These are phyloP conservation scores for Nannizzia gypsea DNA, from an alignment of 2,329 filamentous ascomycete species.

Conservation along the genomic window DNA sequence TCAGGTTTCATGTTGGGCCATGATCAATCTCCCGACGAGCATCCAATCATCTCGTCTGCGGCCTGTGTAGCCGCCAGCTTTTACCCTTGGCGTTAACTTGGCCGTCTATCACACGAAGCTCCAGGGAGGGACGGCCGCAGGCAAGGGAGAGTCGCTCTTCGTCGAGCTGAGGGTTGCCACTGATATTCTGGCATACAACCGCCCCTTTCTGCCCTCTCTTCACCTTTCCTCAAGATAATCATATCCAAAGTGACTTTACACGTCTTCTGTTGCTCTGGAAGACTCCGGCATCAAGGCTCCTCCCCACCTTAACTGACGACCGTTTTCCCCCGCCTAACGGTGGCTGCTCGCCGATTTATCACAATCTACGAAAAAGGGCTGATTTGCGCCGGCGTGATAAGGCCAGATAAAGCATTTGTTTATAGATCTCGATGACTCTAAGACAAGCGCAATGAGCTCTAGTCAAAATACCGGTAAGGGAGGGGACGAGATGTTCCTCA, in stretches of 20 bases:
- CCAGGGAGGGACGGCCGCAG: background rate
- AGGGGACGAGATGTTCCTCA: slow-evolving; percentile 74
- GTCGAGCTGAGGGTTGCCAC: background rate
- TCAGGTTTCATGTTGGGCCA: background rate
- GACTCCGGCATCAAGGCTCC: background rate
- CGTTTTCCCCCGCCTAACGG: background rate
- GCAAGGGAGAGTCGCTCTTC: background rate
- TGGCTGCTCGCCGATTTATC: background rate
- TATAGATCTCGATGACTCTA: background rate
- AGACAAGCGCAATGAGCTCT: slow-evolving; percentile 15
- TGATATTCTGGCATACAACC: background rate
- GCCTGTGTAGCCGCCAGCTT: background rate
- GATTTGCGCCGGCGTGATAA: background rate
- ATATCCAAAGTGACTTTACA: background rate
- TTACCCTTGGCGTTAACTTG: background rate
- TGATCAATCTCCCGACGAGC: background rate
- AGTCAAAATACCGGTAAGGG: slow-evolving; percentile 46
- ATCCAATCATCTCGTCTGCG: background rate
- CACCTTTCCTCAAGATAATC: background rate
- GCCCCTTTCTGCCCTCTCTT: background rate
- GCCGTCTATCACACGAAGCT: background rate
- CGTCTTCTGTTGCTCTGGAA: no score
- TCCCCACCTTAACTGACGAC: background rate
- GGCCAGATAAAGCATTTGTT: background rate
- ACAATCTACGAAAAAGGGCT: background rate